These are phyloP conservation scores for Neoascochyta sp. DNA, from an alignment of 2,329 filamentous ascomycete species.

Conservation along the genomic window DNA sequence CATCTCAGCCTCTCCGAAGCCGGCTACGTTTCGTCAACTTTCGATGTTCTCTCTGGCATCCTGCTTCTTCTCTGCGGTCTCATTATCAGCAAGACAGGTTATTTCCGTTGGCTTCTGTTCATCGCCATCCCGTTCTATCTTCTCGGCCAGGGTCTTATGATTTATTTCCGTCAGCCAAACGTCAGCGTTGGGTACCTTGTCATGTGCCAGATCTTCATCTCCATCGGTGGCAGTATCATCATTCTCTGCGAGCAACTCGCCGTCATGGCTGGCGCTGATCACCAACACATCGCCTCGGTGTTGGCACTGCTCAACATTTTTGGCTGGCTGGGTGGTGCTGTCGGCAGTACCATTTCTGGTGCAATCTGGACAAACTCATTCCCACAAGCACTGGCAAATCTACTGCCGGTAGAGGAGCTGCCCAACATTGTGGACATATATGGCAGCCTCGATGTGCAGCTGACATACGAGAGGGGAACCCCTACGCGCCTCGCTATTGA, in stretches of 20 bases:
- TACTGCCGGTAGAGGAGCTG: conserved; percentile 39
- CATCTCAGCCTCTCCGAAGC: conserved; percentile 25
- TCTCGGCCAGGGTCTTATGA: conserved; percentile 60
- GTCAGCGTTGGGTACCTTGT: conserved; percentile 13
- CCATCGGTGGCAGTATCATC: conserved; percentile 20
- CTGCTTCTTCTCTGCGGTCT: conserved; percentile 14
- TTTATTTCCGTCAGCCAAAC: conserved; percentile 39
- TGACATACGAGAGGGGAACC: conserved; percentile 43
- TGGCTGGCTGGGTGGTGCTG: conserved; percentile 51
- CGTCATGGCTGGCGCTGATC: conserved; percentile 28
- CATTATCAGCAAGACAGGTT: conserved; percentile 18
- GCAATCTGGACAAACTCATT: conserved; percentile 56
- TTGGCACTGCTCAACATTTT: conserved; percentile 53
- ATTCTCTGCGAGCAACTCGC: conserved; percentile 22
- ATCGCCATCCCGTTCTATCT: conserved; percentile 56
- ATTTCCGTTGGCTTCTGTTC: conserved; percentile 38
- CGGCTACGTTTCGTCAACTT: conserved; percentile 34
- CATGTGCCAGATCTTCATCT: conserved; percentile 23
- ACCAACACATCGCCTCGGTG: conserved; percentile 47
- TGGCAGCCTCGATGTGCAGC: conserved; percentile 37
- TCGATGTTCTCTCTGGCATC: conserved; percentile 29
- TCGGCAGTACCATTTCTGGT: conserved; percentile 51
- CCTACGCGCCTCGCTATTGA: conserved; percentile 43
- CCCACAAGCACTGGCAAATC: conserved; percentile 13
- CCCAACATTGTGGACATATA: conserved; percentile 38